Evolutionary conservation across 306 rosid genomes (phyloP), one percentile per base, ranked within the genome.

Genomic region (Gastrolobium bilobum): DNA sequence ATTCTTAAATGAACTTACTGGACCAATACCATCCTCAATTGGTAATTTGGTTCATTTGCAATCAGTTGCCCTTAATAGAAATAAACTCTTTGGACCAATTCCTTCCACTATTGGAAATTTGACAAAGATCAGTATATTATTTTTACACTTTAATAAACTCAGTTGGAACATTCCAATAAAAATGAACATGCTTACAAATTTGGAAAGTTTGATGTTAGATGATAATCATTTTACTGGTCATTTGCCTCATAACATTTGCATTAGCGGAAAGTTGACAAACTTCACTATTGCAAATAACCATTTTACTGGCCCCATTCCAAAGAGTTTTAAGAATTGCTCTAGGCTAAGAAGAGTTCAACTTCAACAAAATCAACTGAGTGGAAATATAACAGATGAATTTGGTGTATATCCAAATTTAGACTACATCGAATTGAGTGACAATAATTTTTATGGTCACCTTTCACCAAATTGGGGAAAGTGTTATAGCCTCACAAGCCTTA

Each of bases 341-440:
- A 66, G 65, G 33, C 54, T 74, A 29, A 0, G 0, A 2, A 72
- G 87, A 68, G 10, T 82, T 10, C 47, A 82, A 47, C 68, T 84
- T 33, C 79, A 73, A 0, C 35, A 31, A 9, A 87, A 85, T 67
- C 85, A 79, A 4, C 3, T 84, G 0, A 13, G 15, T 52, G 87
- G 81, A 66, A 54, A 87, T 48, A 66, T 87, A 52, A 13, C 81
- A 11, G 35, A 84, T 1, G 80, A 37, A 44, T 77, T 79, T 53
- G 83, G 85, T 6, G 57, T 52, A 3, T 79, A 76, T 77, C 84
- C 81, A 6, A 7, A 31, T 50, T 63, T 84, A 65, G 0, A 13
- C 4, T 79, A 38, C 39, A 69, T 76, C 4, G 37, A 35, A 11
- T 10, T 84, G 7, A 82, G 89, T 40, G 34, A 61, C 52, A 81